A percentile compares a stretch with the other conserved stretches of the same genome.
phyloP scores from a whole-genome alignment of 2,329 filamentous ascomycete species.

The Diaporthe aspalathi region DNA sequence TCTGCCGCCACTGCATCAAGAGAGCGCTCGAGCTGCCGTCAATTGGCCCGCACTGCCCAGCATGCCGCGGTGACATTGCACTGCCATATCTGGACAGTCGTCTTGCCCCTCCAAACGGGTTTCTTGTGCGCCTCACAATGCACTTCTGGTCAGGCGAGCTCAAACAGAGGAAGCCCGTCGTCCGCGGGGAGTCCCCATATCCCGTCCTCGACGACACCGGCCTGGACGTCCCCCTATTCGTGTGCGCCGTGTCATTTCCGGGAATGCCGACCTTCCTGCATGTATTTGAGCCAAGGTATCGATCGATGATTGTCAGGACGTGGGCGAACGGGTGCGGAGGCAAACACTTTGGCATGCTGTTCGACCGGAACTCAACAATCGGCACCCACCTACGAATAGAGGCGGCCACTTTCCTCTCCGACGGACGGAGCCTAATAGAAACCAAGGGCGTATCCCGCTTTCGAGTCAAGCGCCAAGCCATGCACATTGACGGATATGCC shows the following conservation, averaged over 20 bases:
- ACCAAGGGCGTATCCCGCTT: slow-evolving; percentile 83
- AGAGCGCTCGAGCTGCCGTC: slow-evolving; percentile 75
- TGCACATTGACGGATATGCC: slow-evolving; percentile 77
- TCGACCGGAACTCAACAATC: slow-evolving; percentile 52
- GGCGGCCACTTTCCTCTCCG: slow-evolving; percentile 77
- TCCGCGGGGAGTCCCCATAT: slow-evolving; percentile 67
- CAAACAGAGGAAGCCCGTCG: slow-evolving; percentile 64
- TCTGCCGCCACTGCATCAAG: slow-evolving; percentile 83
- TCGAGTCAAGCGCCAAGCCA: slow-evolving; percentile 71
- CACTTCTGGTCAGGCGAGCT: slow-evolving; percentile 77
- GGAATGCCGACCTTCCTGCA: slow-evolving; percentile 87
- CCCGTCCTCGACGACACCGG: slow-evolving; percentile 58
- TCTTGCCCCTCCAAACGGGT: slow-evolving; percentile 67
- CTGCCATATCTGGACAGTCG: slow-evolving; percentile 57
- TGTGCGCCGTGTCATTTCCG: slow-evolving; percentile 85
- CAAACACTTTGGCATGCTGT: slow-evolving; percentile 86
- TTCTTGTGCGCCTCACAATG: slow-evolving; percentile 72
- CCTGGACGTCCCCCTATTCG: slow-evolving; percentile 77
- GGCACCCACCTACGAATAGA: slow-evolving; percentile 84
- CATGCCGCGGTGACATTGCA: slow-evolving; percentile 76
- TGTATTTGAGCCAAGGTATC: slow-evolving; percentile 92
- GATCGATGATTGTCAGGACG: slow-evolving; percentile 86
- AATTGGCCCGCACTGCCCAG: slow-evolving; percentile 76
- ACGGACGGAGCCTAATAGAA: slow-evolving; percentile 85
- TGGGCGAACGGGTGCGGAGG: slow-evolving; percentile 69